These are phyloP conservation scores for Coemansia sp. DNA, from an alignment of 192 early-diverging fungal species.

Conservation along the genomic window DNA sequence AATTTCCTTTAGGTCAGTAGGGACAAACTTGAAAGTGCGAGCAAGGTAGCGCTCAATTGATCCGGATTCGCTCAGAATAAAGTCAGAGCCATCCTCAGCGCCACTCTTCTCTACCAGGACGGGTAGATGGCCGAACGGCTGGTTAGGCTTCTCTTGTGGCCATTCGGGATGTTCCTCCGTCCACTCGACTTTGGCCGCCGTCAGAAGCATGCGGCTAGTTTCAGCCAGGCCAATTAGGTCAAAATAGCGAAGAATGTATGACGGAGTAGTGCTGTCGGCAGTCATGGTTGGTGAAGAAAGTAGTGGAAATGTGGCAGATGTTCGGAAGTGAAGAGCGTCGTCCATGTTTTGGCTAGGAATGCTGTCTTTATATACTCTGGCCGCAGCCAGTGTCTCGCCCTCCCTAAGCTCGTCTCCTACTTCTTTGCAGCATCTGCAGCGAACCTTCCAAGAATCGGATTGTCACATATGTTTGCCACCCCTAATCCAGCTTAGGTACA, in stretches of 20 bases:
- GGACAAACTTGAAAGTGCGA: constrained; percentile 47
- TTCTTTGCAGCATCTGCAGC: neutral
- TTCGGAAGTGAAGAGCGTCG: neutral
- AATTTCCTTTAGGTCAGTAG: constrained; percentile 32
- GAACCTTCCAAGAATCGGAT: neutral
- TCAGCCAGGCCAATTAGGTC: constrained; percentile 30
- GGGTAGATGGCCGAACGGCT: constrained; percentile 60
- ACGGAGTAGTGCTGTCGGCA: neutral
- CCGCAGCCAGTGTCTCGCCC: neutral
- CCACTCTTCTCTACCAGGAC: constrained; percentile 54
- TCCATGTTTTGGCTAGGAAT: neutral
- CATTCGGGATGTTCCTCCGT: constrained; percentile 54
- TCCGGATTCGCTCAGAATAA: constrained; percentile 47
- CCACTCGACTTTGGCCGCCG: constrained; percentile 44
- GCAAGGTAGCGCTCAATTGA: constrained; percentile 61
- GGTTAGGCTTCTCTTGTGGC: constrained; percentile 52
- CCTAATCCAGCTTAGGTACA: neutral
- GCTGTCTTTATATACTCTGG: neutral
- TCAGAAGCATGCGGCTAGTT: constrained; percentile 47
- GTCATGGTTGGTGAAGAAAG: neutral
- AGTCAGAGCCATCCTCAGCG: constrained; percentile 34
- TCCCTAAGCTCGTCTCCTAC: neutral
- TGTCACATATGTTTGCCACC: neutral
- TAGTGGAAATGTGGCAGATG: neutral
- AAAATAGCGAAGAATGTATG: constrained; percentile 49